Evolutionary conservation across 2,329 filamentous ascomycete species (phyloP), one percentile per base, ranked within the genome.

Genomic region (Seiridium cupressi): DNA sequence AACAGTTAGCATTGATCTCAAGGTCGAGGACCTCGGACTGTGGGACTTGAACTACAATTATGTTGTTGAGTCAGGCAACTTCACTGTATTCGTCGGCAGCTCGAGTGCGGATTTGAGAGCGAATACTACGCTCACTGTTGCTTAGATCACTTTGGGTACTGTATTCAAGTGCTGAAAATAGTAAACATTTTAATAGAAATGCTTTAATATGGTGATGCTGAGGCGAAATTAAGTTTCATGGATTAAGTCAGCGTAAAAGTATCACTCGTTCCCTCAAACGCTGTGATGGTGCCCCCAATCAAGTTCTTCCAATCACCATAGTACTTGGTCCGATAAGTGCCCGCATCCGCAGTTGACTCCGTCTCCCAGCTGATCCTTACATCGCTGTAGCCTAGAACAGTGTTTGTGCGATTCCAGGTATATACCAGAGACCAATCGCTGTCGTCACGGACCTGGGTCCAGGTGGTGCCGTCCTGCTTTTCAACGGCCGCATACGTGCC

Each of bases 361-460:
- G 90, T 89, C 75, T 94, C 90, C 94, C 94, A 98, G 54, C 84
- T 83, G 57, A 97, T 81, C 7, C 81, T 87, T 1, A 92, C 93
- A 71, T 93, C 86, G 69, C 92, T 96, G 40, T 88, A 88, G 0
- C 89, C 93, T 31, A 92, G 72, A 1, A 93, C 59, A 3, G 81
- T 82, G 68, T 87, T 90, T 2, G 85, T 89, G 44, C 93, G 81
- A 66, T 85, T 84, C 94, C 94, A 98, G 44, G 85, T 80, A 70
- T 89, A 97, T 10, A 95, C 82, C 18, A 97, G 76, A 62, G 86
- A 87, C 93, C 93, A 98, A 71, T 97, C 93, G 3, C 77, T 77
- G 70, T 97, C 94, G 61, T 88, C 85, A 13, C 87, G 81, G 3
- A 95, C 84, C 46, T 78, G 80, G 6, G 73, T 76, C 94, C 94